Percentiles rank a stretch among this genome's conserved stretches.
Evolutionary conservation across 768 basidiomycete genomes (phyloP).

Genomic region (Podaxis sp.): DNA sequence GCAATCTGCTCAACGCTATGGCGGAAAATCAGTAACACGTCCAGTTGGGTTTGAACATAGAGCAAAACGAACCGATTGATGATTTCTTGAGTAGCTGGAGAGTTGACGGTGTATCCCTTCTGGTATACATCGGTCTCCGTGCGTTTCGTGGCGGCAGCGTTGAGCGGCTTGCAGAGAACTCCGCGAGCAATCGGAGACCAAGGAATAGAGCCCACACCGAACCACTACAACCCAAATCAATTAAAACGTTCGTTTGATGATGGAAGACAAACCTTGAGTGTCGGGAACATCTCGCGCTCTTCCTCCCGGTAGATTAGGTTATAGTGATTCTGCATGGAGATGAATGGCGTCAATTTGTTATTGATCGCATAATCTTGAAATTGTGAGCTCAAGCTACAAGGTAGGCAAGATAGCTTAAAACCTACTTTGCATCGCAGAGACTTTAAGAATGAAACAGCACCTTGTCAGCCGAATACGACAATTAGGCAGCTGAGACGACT

Average conservation of each 20-base stretch:
- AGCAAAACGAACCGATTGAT: constrained; percentile 31
- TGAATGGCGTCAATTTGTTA: constrained; percentile 57
- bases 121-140: constrained; percentile 32
- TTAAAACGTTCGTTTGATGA: too few relatives aligned
- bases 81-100: constrained; percentile 32
- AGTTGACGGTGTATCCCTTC: constrained; percentile 21
- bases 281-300: constrained; percentile 62
- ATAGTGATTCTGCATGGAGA: constrained; percentile 71
- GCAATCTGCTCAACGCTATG: constrained; percentile 53
- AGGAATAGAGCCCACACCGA: constrained; percentile 56
- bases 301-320: constrained; percentile 63
- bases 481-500: constrained; percentile 14
- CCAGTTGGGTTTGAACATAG: background rate
- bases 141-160: constrained; percentile 37
- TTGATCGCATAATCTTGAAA: constrained; percentile 56
- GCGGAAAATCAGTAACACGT: background rate
- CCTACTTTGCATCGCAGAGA: constrained; percentile 58
- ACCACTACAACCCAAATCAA: constrained; percentile 30
- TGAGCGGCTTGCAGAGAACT: constrained; percentile 45
- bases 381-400: background rate
- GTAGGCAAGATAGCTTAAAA: background rate
- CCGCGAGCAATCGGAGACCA: constrained; percentile 62
- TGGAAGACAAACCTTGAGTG: constrained; percentile 40
- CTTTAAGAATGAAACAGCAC: constrained; percentile 18
- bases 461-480: background rate